A percentile compares a stretch with the other conserved stretches of the same genome.
phyloP scores from a whole-genome alignment of 352 stramenopile genomes.

The Globisporangium paddicum region DNA sequence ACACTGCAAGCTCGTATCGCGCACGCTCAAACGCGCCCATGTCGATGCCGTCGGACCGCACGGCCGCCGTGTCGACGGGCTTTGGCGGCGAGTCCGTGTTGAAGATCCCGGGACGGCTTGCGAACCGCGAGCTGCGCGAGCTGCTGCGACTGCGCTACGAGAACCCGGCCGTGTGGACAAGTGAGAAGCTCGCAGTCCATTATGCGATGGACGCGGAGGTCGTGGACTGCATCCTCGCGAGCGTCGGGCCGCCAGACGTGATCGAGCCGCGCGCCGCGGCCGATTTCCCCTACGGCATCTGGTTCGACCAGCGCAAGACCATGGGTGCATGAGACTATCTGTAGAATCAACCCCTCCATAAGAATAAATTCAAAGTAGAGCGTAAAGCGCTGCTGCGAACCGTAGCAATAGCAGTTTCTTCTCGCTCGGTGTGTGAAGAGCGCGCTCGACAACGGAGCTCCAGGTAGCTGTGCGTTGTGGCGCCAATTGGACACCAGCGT shows the following conservation, averaged over 20 bases:
- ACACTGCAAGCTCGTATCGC: constrained; percentile 65
- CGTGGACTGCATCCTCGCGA: constrained; percentile 31
- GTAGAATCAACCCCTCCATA: neutral
- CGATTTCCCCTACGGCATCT: constrained; percentile 59
- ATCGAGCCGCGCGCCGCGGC: constrained; percentile 37
- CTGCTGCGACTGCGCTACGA: constrained; percentile 66
- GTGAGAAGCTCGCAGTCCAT: constrained; percentile 37
- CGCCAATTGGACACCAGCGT: too few relatives aligned
- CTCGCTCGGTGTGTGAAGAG: neutral
- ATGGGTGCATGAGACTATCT: neutral
- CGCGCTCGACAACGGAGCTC: too few relatives aligned
- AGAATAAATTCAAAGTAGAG: neutral
- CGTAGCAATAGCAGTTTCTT: neutral
- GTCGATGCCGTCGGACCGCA: constrained; percentile 50
- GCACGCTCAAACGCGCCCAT: constrained; percentile 32
- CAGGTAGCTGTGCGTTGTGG: too few relatives aligned
- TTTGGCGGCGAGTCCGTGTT: constrained; percentile 35
- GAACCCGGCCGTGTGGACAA: constrained; percentile 42
- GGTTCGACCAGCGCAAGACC: constrained; percentile 19
- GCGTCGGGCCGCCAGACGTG: constrained; percentile 52
- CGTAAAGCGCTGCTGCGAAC: neutral
- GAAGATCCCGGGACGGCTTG: constrained; percentile 40
- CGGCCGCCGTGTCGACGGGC: constrained; percentile 24
- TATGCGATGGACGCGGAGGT: constrained; percentile 34
- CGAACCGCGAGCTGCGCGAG: constrained; percentile 45